Base-by-base conservation (phyloP, 768 basidiomycete species). In the Gelatoporia subvermispora region DNA sequence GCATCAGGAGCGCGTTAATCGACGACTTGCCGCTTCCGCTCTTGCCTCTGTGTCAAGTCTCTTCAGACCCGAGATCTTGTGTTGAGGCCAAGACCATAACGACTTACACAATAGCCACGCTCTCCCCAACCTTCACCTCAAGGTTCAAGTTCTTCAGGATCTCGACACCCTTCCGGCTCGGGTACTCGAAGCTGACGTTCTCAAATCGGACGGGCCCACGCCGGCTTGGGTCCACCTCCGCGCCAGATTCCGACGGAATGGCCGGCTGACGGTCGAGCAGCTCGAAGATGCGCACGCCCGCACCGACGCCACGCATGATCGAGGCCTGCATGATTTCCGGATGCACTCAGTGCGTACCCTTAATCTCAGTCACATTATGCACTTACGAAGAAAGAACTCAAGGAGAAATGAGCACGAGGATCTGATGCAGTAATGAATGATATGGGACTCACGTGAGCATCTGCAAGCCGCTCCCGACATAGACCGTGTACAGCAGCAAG, bases 21-120 rank as follows among this genome's bases (percentile, higher is more conserved):
- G 91, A 93, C 7, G 89, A 93, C 70, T 98, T 98, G 46, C 95
- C 95, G 47, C 91, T 85, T 8, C 95, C 95, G 58, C 92, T 94
- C 65, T 82, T 83, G 2, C 95, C 95, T 10, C 92, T 94, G 53
- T 24, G 51, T 22, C n/a, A n/a, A n/a, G n/a, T n/a, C n/a, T n/a
- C n/a, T n/a, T n/a, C n/a, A n/a, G n/a, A n/a, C n/a, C n/a, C n/a
- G n/a, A n/a, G n/a, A n/a, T n/a, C n/a, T n/a, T n/a, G 40, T 20
- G 40, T 21, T 50, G 21, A 57, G 28, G 31, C 25, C n/a, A n/a
- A n/a, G n/a, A n/a, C 35, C 35, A 44, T 35, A 31, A 37, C n/a
- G 2, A 75, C 92, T 58, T 67, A 94, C 93, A 94, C 93, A 47
- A 96, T 81, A 10, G 91, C 93, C 39, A 94, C 82, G 59, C 89